Evolutionary conservation across 495 filamentous ascomycete species (phyloP), one percentile per base, ranked within the genome.

Genomic region (Chaetomium cochliodes): DNA sequence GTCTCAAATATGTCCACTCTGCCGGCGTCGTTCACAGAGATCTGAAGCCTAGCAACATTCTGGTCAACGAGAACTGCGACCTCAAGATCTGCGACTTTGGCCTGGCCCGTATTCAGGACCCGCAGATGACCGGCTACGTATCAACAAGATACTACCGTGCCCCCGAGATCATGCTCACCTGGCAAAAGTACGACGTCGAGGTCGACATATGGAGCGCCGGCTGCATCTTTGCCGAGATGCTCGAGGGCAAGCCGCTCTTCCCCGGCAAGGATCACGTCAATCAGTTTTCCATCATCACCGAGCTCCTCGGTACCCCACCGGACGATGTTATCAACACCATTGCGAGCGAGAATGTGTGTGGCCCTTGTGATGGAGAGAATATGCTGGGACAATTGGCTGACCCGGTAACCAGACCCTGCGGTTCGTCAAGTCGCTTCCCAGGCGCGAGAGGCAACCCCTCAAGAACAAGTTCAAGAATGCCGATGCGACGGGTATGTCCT

Each of bases 61-160:
- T 98, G 54, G 92, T 98, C 79, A 98, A 98, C 77, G 94, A 98
- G 78, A 98, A 98, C 75, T 98, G 94, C 78, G 94, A 98, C 76
- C 80, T 98, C 60, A 98, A 98, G 81, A 98, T 98, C 77, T 98
- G 94, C 84, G 94, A 98, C 76, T 98, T 98, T 70, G 94, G 94
- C 64, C 82, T 98, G 60, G 94, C 94, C 47, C 90, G 94, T 72
- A 96, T 98, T 72, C 94, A 98, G 77, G 94, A 98, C 72, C 94
- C 94, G n/a, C 94, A 98, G 78, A 98, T 98, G 94, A 98, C 94
- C 46, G 94, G 94, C 71, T 98, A 98, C 73, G 94, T 98, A 49
- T 98, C 94, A 55, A 98, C 94, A 58, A 84, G 94, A 80, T 98
- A 98, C 83, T 98, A 98, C 81, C 89, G 94, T 56, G 94, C 94